Evolutionary conservation across 83 land plant genomes (phyloP).

Genomic region (Picea abies): DNA sequence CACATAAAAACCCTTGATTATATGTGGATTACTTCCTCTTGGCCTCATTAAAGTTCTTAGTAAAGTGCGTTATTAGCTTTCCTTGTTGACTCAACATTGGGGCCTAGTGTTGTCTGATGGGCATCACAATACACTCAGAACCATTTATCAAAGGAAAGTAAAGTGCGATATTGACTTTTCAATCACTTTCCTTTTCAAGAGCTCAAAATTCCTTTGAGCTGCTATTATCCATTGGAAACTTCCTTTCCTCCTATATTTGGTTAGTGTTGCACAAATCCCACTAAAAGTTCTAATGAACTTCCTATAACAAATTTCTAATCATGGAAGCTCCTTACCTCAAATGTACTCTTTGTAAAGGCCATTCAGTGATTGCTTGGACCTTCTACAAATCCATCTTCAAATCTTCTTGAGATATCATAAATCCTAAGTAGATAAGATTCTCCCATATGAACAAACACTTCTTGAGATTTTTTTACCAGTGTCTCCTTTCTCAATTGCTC

Average conservation of each 20-base stretch:
- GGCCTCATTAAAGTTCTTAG: neutral
- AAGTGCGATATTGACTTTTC: neutral
- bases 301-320: no score
- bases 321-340: neutral
- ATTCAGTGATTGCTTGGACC: neutral
- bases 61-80: neutral
- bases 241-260: neutral
- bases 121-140: neutral
- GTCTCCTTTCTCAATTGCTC: neutral
- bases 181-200: neutral
- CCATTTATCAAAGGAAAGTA: neutral
- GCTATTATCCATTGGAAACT: neutral
- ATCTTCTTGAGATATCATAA: neutral
- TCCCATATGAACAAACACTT: neutral
- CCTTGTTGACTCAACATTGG: neutral
- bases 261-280: neutral
- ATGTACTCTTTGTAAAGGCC: neutral
- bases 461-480: neutral
- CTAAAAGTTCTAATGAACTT: no score
- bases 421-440: neutral
- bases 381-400: neutral
- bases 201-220: neutral
- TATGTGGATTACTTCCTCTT: neutral
- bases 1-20: neutral
- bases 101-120: neutral